Percentiles rank a stretch among this genome's conserved stretches.
Evolutionary conservation across 2,329 filamentous ascomycete species (phyloP).

Genomic region (Colletotrichum musae): DNA sequence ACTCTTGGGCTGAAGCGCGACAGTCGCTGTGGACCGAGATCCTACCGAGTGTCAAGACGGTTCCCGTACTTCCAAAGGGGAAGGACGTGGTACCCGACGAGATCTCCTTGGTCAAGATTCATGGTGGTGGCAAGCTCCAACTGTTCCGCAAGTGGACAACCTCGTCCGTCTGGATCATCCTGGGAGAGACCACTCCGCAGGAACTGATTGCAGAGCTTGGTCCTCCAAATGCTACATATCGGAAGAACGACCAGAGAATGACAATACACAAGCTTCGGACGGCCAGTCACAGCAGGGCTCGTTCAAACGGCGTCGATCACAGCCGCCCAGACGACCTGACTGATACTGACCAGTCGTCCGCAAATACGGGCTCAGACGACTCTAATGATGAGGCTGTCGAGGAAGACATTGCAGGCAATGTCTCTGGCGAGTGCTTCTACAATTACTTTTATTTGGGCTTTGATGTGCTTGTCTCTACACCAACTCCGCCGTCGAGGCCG

Average conservation of each 20-base stretch:
- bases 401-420: conserved; percentile 66
- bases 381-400: conserved; percentile 70
- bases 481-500: conserved; percentile 73
- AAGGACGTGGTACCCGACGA: conserved; percentile 91
- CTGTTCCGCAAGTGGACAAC: conserved; percentile 80
- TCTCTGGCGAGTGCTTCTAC: conserved; percentile 87
- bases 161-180: conserved; percentile 76
- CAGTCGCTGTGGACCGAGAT: conserved; percentile 81
- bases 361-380: conserved; percentile 79
- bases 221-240: conserved; percentile 93
- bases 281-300: conserved; percentile 64
- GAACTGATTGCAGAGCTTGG: conserved; percentile 92
- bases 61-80: conserved; percentile 76
- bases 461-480: conserved; percentile 90
- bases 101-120: conserved; percentile 83
- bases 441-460: conserved; percentile 98
- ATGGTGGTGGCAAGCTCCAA: conserved; percentile 84
- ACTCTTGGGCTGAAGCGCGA: conserved; percentile 90
- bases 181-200: conserved; percentile 92
- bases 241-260: conserved; percentile 90
- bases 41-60: conserved; percentile 81
- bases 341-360: conserved; percentile 83
- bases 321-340: conserved; percentile 70
- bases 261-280: conserved; percentile 82
- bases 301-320: conserved; percentile 61